A percentile compares a stretch with the other conserved stretches of the same genome.
Evolutionary conservation across 1,139 yeast genomes (phyloP).

Genomic region (Yamadazyma friedrichii): DNA sequence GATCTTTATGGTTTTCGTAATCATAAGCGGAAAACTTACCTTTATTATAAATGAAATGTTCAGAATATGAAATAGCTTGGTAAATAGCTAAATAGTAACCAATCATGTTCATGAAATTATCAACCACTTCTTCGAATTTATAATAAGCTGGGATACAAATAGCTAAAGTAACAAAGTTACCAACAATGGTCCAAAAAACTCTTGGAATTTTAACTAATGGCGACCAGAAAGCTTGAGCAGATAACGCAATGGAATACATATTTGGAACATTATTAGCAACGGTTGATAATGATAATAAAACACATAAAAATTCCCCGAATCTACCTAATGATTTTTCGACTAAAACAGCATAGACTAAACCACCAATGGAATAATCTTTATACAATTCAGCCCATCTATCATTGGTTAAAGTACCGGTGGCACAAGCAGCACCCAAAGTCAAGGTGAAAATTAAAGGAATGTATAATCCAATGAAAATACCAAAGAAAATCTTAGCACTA

Average conservation of each 20-base stretch:
- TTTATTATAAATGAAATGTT: slow-evolving; percentile 74
- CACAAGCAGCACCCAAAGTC: slow-evolving; percentile 86
- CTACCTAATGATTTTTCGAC: slow-evolving; percentile 80
- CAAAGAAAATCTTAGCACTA: slow-evolving; percentile 57
- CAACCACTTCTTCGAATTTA: slow-evolving; percentile 68
- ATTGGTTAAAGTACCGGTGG: slow-evolving; percentile 56
- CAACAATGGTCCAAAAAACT: slow-evolving; percentile 73
- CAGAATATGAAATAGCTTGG: slow-evolving; percentile 66
- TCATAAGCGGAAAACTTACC: slow-evolving; percentile 61
- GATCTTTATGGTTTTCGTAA: slow-evolving; percentile 58
- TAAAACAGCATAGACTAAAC: slow-evolving; percentile 73
- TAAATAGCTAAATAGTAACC: slow-evolving; percentile 91
- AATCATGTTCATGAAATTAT: slow-evolving; percentile 84
- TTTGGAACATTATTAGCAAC: slow-evolving; percentile 90
- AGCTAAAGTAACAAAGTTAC: slow-evolving; percentile 76
- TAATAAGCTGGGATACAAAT: slow-evolving; percentile 87
- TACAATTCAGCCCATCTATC: slow-evolving; percentile 53
- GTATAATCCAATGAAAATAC: slow-evolving; percentile 62
- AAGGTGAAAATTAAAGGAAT: slow-evolving; percentile 70
- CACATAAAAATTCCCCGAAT: slow-evolving; percentile 89
- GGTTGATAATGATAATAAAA: slow-evolving; percentile 76
- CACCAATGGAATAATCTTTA: slow-evolving; percentile 65
- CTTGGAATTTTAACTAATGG: slow-evolving; percentile 73
- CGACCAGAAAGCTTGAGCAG: slow-evolving; percentile 83
- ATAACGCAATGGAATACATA: slow-evolving; percentile 83